phyloP scores from a whole-genome alignment of 305 asterid species.

The Withania somnifera region DNA sequence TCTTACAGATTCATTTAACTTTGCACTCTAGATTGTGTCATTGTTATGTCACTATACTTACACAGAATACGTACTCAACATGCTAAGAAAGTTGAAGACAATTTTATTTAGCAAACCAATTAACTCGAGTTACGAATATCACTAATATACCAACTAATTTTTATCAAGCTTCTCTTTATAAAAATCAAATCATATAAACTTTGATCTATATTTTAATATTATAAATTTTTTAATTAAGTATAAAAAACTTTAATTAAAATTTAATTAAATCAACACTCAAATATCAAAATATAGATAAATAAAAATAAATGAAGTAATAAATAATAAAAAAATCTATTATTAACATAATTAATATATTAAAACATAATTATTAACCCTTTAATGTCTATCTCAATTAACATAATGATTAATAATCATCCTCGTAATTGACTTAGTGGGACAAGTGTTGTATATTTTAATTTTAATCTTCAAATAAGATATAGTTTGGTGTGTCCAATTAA shows the following conservation, averaged over 20 bases:
- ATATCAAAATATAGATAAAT: too few species aligned
- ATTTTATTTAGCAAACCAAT: neutral
- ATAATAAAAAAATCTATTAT: too few species aligned
- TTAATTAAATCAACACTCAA: too few species aligned
- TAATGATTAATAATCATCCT: neutral
- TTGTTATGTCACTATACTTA: neutral
- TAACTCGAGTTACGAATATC: neutral
- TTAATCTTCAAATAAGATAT: neutral
- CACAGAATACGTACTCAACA: neutral
- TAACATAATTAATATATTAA: neutral
- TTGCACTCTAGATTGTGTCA: neutral
- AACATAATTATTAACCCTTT: neutral
- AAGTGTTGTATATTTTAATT: neutral
- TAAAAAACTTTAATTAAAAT: too few species aligned
- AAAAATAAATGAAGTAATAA: too few species aligned
- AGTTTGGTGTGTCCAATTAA: neutral
- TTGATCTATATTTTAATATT: neutral
- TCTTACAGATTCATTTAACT: too few species aligned
- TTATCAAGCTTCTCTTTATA: too few species aligned
- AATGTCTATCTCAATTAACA: neutral
- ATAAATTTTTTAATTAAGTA: too few species aligned
- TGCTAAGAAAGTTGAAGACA: neutral
- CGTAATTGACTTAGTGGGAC: neutral
- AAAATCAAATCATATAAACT: neutral
- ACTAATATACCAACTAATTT: neutral